Evolutionary conservation across 228 moss, liverwort and hornwort genomes (phyloP), one percentile per base, ranked within the genome.

Genomic region (Sphagnum fallax): DNA sequence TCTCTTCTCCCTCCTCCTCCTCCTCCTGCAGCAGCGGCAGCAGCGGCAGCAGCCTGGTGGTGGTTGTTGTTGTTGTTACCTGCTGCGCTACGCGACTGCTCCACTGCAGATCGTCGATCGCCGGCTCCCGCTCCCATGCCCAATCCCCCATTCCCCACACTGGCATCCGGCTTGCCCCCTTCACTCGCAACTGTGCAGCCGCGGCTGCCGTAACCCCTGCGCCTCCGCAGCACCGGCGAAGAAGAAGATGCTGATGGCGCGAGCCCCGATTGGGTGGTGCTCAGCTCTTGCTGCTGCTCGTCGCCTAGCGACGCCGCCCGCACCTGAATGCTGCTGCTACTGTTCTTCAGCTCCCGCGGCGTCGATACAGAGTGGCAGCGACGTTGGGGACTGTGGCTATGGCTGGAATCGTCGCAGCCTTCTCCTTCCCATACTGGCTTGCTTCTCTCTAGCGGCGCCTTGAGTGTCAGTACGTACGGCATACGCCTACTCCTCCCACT

Each of bases 381-480:
- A 47, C 75, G 84, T 66, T 67, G 73, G 52, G 71, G 32, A 32
- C 32, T 32, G 32, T 32, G 75, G 47, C 16, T 71, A 61, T 60
- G 73, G 69, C 66, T 76, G 77, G 82, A 68, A 61, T 76, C 81
- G 81, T 75, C 80, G 71, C 32, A 32, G 32, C 78, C 80, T 71
- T 78, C 84, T 71, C 81, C 80, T 69, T 81, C 84, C 84, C 80
- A 84, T 84, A 69, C 69, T 32, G 32, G 32, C 71, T 71, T 84
- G 48, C 68, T 63, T 60, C 73, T 84, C 84, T 84, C 80, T 61
- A 75, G 62, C 18, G 78, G 67, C 32, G 32, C 2, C 66, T 78
- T 76, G 76, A 67, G 48, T 78, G 78, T 57, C 84, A 73, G 76
- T 78, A 78, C 73, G 78, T 78, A 78, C 75, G 73, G 84, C 84